Evolutionary conservation across 1,284 basidiomycete genomes (phyloP), one percentile per base, ranked within the genome.

Genomic region (Microbotryomycetes sp.): DNA sequence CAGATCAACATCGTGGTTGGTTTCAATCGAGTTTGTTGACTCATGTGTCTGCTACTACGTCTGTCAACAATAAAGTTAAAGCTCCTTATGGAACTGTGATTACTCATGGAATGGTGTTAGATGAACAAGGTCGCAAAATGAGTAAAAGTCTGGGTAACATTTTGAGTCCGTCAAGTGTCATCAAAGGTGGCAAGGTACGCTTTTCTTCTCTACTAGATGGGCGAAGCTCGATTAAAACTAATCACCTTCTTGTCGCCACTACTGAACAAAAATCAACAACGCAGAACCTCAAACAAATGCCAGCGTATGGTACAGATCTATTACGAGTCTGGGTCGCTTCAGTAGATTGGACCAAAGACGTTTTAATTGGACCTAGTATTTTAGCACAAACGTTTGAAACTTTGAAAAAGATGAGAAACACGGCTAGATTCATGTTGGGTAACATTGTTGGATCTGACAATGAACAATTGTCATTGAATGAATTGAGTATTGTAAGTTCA

Each of bases 1-100:
- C 89, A 0, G 96, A 99, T 76, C 96, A 98, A 75, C 94, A 98
- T 76, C 86, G 96, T 9, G 96, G 96, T 16, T 99, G 96, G 96
- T 99, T 99, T 80, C 96, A 99, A 75, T 94, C 91, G 58, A 88
- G 91, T 64, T 78, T 99, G 25, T 79, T 98, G 53, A 98, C 94
- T 1, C 83, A 86, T 4, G 78, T 97, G 5, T 84, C 86, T 6
- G 76, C 81, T 25, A 76, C 79, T 6, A 66, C 73, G 4, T 73
- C 74, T 1, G 75, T 73, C 7, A 65, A 67, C 9, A 69, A 63
- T 62, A 42, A 42, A 19, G 73, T 48, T 70, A 65, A n/a, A 56
- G 67, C 78, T 4, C 93, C 93, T 3, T 97, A 93, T 74, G 80
- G 81, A 42, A 82, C 84, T 14, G 78, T 99, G 49, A 86, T 97